Evolutionary conservation across 2,329 filamentous ascomycete genomes (phyloP), one percentile per base, ranked within the genome.

Genomic region (Arthrobotrys sinensis): DNA sequence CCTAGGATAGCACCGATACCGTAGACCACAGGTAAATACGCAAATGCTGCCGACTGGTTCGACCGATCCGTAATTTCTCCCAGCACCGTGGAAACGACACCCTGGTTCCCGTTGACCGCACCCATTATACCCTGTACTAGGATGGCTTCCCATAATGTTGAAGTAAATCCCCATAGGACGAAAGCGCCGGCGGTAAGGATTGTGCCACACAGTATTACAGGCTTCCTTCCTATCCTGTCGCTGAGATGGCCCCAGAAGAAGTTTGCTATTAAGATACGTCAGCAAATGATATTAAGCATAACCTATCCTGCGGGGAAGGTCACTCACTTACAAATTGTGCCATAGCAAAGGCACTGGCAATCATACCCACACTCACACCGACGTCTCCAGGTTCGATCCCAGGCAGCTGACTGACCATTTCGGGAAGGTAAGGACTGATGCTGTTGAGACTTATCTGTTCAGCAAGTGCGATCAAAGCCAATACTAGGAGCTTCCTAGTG

Each of bases 401-500:
- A 0, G 93, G 92, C 83, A 98, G 98, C 0, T 90, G 90, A 21
- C 90, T 89, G 0, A 94, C 91, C 95, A 99, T 98, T 81, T 94
- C 90, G 0, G 96, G 96, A 1, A 99, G 89, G 84, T 99, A 99
- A 0, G 96, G 96, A 10, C 92, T 92, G 82, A 99, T 97, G 21
- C 94, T 97, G 84, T 99, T 99, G 83, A 99, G 88, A 0, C 96
- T 96, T 0, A 95, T 98, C 86, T 99, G 96, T 84, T 99, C 96
- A 67, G 93, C 92, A 21, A 99, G 88, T 5, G 94, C 94, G 77
- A 99, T 92, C 80, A 97, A 86, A 0, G 95, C 95, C 38, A 99
- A 87, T 11, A 98, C 89, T 4, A 90, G 88, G 78, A 99, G 91
- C 86, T 98, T 96, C 81, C 88, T 90, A 80, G 90, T 90, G 0